A percentile compares a stretch with the other conserved stretches of the same genome.
phyloP scores from a whole-genome alignment of 805 yeast genomes.

The Hanseniaspora singularis region DNA sequence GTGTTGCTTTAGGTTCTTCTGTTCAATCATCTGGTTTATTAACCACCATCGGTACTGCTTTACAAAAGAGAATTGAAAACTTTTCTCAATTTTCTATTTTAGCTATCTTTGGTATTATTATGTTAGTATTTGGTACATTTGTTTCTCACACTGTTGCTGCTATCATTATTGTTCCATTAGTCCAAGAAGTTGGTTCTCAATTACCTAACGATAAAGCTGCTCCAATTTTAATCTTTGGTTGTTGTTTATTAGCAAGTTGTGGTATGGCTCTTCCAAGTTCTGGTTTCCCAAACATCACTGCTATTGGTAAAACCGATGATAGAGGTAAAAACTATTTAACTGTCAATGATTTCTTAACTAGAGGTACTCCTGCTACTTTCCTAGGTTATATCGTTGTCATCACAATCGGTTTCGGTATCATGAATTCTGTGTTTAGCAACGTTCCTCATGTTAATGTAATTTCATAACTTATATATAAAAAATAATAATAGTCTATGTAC shows the following conservation, averaged over 20 bases:
- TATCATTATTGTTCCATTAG: conserved; percentile 77
- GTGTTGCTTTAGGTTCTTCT: conserved; percentile 85
- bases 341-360: conserved; percentile 68
- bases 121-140: conserved; percentile 80
- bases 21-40: conserved; percentile 85
- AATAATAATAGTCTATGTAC: background rate
- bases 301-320: conserved; percentile 85
- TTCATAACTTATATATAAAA: background rate
- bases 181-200: conserved; percentile 70
- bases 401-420: conserved; percentile 69
- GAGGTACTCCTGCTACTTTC: conserved; percentile 83
- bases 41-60: conserved; percentile 57
- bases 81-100: conserved; percentile 56
- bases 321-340: conserved; percentile 79
- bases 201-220: conserved; percentile 63
- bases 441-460: background rate
- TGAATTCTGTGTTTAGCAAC: conserved; percentile 32
- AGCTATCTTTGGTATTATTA: conserved; percentile 69
- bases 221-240: conserved; percentile 32
- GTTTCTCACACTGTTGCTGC: conserved; percentile 97
- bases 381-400: conserved; percentile 61
- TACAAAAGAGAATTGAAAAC: conserved; percentile 54
- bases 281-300: conserved; percentile 98
- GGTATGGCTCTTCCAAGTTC: conserved; percentile 98
- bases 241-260: conserved; percentile 64